Evolutionary conservation across 2,329 filamentous ascomycete genomes (phyloP).

Genomic region (Stemphylium vesicarium): DNA sequence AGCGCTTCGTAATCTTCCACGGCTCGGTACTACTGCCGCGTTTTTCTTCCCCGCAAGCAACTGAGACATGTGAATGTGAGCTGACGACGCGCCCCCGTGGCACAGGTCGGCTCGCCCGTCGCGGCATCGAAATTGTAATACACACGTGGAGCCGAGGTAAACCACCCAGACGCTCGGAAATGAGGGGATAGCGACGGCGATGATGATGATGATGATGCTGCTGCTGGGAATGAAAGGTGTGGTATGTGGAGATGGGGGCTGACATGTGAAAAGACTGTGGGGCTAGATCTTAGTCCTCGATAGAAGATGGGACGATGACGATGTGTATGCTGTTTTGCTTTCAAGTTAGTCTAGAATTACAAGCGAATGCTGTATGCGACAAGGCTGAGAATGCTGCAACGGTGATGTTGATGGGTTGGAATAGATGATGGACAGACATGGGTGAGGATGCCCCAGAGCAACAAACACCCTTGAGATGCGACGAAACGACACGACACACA

Average conservation of each 20-base stretch:
- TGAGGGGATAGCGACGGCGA: not conserved
- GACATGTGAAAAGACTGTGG: too few species aligned
- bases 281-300: too few species aligned
- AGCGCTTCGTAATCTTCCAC: not conserved
- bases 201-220: not conserved
- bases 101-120: conserved; percentile 18
- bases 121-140: conserved; percentile 22
- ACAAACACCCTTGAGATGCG: not conserved
- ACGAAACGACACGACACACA: not conserved
- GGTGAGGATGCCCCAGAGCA: not conserved
- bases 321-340: too few species aligned
- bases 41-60: not conserved
- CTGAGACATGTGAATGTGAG: conserved; percentile 14
- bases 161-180: not conserved
- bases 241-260: too few species aligned
- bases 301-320: too few species aligned
- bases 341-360: too few species aligned
- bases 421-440: too few species aligned
- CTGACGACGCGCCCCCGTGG: conserved; percentile 10
- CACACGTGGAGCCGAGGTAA: conserved; percentile 16
- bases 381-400: too few species aligned
- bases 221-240: not conserved
- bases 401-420: too few species aligned
- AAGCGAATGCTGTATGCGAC: too few species aligned
- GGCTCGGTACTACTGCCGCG: not conserved